These are phyloP conservation scores for Parasarocladium wereldwijsianum DNA, from an alignment of 2,329 filamentous ascomycete genomes.

Conservation along the genomic window DNA sequence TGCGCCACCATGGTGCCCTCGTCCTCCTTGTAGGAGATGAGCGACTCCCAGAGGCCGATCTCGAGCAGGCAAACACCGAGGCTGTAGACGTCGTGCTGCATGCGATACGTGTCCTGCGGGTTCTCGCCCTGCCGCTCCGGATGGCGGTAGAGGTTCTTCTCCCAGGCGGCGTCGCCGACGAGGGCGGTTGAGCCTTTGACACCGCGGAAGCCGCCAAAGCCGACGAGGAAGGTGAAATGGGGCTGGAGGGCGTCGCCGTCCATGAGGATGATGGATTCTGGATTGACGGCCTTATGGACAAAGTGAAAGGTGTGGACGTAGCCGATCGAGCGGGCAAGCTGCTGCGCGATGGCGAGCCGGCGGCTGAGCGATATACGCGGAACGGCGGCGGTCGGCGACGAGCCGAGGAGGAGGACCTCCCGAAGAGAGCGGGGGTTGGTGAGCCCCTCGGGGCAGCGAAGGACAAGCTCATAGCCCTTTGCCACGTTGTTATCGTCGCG, in stretches of 20 bases:
- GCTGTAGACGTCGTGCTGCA: conserved; percentile 43
- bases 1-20: not conserved
- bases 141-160: conserved; percentile 35
- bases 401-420: conserved; percentile 1
- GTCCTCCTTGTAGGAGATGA: conserved; percentile 11
- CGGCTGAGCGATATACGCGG: not conserved
- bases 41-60: conserved; percentile 30
- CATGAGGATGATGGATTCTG: conserved; percentile 20
- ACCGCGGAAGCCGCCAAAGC: conserved; percentile 10
- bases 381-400: not conserved
- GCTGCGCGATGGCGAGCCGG: conserved; percentile 3
- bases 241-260: not conserved
- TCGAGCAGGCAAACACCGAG: conserved; percentile 38
- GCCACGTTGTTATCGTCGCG: not conserved
- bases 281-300: conserved; percentile 31
- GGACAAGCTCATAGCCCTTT: not conserved
- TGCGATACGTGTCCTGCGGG: conserved; percentile 24
- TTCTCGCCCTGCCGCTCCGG: conserved; percentile 27
- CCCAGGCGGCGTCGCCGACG: conserved; percentile 17
- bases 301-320: conserved; percentile 28
- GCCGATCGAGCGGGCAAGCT: conserved; percentile 12
- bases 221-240: conserved; percentile 6
- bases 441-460: conserved; percentile 1
- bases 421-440: not conserved
- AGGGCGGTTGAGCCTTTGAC: conserved; percentile 7